Evolutionary conservation across 768 basidiomycete species (phyloP).

Genomic region (Kwoniella heveanensis): DNA sequence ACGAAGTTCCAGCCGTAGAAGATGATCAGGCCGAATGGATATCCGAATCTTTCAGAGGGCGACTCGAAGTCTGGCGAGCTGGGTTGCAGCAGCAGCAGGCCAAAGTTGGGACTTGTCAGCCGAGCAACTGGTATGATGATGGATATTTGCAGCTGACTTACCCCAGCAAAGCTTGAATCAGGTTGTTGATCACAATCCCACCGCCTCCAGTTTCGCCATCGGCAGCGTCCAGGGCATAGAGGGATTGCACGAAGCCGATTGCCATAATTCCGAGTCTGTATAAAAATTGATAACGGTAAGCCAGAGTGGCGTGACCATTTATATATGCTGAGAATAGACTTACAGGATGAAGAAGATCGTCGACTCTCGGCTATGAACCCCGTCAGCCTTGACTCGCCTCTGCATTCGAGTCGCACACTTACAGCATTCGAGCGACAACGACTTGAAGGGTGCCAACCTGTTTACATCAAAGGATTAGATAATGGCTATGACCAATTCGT

Average conservation of each 20-base stretch:
- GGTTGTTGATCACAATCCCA: constrained; percentile 66
- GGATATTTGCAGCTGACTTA: constrained; percentile 59
- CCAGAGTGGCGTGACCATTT: no score
- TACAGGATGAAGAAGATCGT: constrained; percentile 84
- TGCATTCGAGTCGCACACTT: constrained; percentile 13
- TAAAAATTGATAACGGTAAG: no score
- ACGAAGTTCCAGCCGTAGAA: constrained; percentile 88
- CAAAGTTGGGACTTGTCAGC: no score
- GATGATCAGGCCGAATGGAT: constrained; percentile 64
- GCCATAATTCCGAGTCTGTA: constrained; percentile 74
- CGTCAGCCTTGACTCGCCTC: constrained; percentile 15
- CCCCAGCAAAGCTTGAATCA: constrained; percentile 82
- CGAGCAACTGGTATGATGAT: neutral
- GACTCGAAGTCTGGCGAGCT: constrained; percentile 56
- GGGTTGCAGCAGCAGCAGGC: no score
- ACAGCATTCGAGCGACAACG: constrained; percentile 84
- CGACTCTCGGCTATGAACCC: constrained; percentile 66
- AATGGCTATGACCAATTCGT: no score
- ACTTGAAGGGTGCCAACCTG: constrained; percentile 87
- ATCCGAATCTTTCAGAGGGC: constrained; percentile 52
- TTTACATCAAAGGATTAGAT: constrained; percentile 60
- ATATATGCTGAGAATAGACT: no score
- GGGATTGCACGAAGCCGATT: constrained; percentile 71
- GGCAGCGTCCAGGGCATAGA: constrained; percentile 87
- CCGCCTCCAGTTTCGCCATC: constrained; percentile 69